Evolutionary conservation across 106 monocot species (phyloP).

Genomic region (Allium cepa): DNA sequence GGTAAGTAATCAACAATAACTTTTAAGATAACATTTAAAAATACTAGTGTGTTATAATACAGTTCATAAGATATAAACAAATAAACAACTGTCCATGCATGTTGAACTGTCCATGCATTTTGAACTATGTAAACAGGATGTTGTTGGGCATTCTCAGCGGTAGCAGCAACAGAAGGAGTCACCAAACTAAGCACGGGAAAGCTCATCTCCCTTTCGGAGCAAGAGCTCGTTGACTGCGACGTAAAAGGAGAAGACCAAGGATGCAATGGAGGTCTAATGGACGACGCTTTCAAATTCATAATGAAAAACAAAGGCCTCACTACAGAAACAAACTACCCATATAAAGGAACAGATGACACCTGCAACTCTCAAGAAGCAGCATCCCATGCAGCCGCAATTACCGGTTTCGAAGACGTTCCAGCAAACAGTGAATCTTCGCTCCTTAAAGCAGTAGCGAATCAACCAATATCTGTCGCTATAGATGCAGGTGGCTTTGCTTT

Average conservation of each 20-base stretch:
- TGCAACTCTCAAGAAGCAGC: background rate
- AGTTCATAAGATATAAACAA: too few relatives aligned
- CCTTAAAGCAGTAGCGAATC: too few relatives aligned
- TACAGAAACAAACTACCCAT: background rate
- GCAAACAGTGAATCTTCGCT: background rate
- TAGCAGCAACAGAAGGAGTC: background rate
- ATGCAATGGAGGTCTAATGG: background rate
- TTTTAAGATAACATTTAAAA: too few relatives aligned
- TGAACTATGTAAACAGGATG: background rate
- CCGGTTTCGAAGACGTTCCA: background rate
- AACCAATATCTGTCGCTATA: background rate
- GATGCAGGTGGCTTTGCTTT: background rate
- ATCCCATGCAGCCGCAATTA: background rate
- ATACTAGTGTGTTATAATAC: too few relatives aligned
- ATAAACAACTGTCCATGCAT: too few relatives aligned
- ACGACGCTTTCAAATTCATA: background rate
- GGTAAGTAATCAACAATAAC: background rate
- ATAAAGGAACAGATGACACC: background rate
- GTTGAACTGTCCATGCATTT: too few relatives aligned
- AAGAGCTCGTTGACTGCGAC: too few relatives aligned
- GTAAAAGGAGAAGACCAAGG: background rate
- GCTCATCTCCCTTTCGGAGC: too few relatives aligned
- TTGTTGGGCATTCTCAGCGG: constrained; percentile 1
- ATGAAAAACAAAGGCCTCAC: background rate
- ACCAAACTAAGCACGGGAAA: too few relatives aligned